Base-by-base conservation (phyloP, 2,329 filamentous ascomycete genomes). In the Elsinoe fawcettii region DNA sequence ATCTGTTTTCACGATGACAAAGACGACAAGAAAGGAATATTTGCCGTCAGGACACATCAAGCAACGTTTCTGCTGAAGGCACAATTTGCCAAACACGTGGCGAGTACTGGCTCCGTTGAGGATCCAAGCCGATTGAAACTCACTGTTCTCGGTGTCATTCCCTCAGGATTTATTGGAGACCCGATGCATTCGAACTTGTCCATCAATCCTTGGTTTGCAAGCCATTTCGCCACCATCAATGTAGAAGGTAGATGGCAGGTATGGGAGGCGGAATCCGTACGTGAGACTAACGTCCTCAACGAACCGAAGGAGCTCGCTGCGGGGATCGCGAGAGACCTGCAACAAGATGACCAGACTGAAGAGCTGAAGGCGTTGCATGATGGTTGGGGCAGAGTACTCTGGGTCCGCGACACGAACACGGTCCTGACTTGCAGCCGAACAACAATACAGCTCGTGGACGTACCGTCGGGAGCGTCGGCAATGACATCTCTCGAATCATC, bases 221-320 rank as follows among this genome's bases (percentile, higher is more conserved):
- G 81, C 1, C 84, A 87, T 63, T 71, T 90, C 55, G 84, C 77
- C 14, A 74, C 90, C 23, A 74, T 90, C 16, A 85, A 90, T 63
- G 75, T 81, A 54, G 72, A 72, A 32, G 86, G 86, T 1, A 75
- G 73, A 58, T 91, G 87, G 87, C 83, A 75, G 43, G 69, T 89
- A 3, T 89, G 85, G 83, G 77, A 86, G 60, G 53, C 71, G 86
- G 22, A 68, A 9, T 66, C 69, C 20, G 68, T 70, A 18, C 8
- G 32, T 20, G 22, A 47, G 12, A 39, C 27, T 3, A 44, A 54
- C 41, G 44, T 41, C 12, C 20, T 37, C 12, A 43, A 41, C 5
- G 55, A 58, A 18, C 43, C 59, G 11, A 39, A 34, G 4, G 32
- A 57, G 20, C 41, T 60, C 12, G 46, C 43, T 18, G 20, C n/a